Conservation (phyloP, 306 rosid genomes). For the Bauhinia variegata region DNA sequence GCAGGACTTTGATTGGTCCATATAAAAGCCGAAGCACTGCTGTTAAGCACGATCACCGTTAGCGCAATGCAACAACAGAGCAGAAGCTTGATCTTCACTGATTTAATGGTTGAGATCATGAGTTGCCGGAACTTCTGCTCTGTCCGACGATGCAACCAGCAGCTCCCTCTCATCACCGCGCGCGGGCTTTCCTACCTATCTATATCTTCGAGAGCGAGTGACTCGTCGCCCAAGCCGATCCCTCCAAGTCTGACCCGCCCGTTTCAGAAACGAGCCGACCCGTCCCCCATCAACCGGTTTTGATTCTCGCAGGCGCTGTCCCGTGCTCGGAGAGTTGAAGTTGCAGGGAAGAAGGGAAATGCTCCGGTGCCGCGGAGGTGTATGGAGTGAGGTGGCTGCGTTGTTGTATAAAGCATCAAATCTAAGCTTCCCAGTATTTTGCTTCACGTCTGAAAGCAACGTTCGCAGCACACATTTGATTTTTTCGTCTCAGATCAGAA, state of each 20-base stretch:
- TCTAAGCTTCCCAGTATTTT: neutral
- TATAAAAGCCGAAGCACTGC: constrained; percentile 53
- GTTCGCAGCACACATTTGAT: neutral
- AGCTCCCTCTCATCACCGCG: constrained; percentile 69
- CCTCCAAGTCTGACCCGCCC: constrained; percentile 22
- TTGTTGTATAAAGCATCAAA: no score
- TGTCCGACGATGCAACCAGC: constrained; percentile 64
- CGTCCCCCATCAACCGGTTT: neutral
- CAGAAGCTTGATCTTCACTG: constrained; percentile 72
- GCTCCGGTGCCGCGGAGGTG: constrained; percentile 27
- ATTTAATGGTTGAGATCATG: constrained; percentile 64
- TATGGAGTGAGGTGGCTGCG: neutral
- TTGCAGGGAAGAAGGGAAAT: neutral
- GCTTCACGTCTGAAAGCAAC: neutral
- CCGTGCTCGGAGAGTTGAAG: neutral
- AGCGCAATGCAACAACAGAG: constrained; percentile 65
- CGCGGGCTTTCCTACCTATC: neutral
- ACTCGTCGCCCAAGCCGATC: constrained; percentile 30
- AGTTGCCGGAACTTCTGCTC: constrained; percentile 67
- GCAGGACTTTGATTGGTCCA: constrained; percentile 49
- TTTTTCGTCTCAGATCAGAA: neutral
- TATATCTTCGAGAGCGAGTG: neutral
- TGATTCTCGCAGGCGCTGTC: neutral
- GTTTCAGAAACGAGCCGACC: constrained; percentile 32
- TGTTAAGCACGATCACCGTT: constrained; percentile 53